A percentile compares a stretch with the other conserved stretches of the same genome.
phyloP scores from a whole-genome alignment of 768 basidiomycete genomes.

The Pleurotus eryngii region DNA sequence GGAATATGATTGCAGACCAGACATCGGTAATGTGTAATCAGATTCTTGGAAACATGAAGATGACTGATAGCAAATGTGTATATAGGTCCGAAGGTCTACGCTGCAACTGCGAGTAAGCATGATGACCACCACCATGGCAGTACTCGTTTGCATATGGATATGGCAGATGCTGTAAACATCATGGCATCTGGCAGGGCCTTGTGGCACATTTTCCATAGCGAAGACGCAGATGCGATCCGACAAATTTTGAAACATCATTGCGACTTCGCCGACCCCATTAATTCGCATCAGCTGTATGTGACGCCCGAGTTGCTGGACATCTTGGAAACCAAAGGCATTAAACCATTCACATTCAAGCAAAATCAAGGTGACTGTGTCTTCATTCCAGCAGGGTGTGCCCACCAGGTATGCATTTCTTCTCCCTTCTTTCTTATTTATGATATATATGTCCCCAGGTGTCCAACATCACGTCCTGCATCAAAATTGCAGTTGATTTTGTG shows the following conservation, averaged over 20 bases:
- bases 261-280: not conserved
- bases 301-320: slow-evolving; percentile 43
- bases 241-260: slow-evolving; percentile 39
- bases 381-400: slow-evolving; percentile 70
- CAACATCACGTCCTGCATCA: slow-evolving; percentile 1
- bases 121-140: slow-evolving; percentile 52
- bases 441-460: slow-evolving; percentile 1
- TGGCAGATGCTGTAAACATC: slow-evolving; percentile 70
- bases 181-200: slow-evolving; percentile 63
- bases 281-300: slow-evolving; percentile 1
- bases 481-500: slow-evolving; percentile 6
- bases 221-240: slow-evolving; percentile 55
- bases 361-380: slow-evolving; percentile 70
- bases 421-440: not conserved
- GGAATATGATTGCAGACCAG: not conserved
- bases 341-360: slow-evolving; percentile 62
- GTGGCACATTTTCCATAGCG: slow-evolving; percentile 67
- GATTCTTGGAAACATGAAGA: slow-evolving; percentile 1
- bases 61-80: not conserved
- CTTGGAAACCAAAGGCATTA: slow-evolving; percentile 53
- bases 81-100: slow-evolving; percentile 70
- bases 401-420: slow-evolving; percentile 42
- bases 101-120: slow-evolving; percentile 56
- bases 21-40: not conserved
- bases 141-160: slow-evolving; percentile 69